phyloP scores from a whole-genome alignment of 345 rosid genomes.

The Chamaenerion angustifolium region DNA sequence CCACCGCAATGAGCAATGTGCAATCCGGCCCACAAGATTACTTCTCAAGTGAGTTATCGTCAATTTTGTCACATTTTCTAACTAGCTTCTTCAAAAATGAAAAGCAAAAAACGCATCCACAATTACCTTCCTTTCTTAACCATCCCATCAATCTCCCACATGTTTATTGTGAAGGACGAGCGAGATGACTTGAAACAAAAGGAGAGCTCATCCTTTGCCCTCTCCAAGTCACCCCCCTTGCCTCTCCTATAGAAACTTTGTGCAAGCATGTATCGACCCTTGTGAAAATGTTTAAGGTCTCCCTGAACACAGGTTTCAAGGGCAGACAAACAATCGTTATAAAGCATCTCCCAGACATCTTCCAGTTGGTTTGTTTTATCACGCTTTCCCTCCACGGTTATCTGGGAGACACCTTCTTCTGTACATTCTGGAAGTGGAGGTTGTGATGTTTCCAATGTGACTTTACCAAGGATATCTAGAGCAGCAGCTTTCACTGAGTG shows the following conservation, averaged over 20 bases:
- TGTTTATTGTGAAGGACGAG: conserved; percentile 83
- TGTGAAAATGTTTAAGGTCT: conserved; percentile 95
- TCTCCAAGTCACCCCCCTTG: conserved; percentile 61
- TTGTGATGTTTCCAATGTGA: conserved; percentile 31
- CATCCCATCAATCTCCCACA: conserved; percentile 99
- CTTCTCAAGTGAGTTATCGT: not conserved
- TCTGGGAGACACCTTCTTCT: conserved; percentile 23
- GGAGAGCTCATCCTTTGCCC: conserved; percentile 85
- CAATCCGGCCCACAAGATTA: not conserved
- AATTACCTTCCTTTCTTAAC: conserved; percentile 81
- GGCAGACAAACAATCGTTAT: conserved; percentile 77
- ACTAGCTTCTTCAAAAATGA: too few species aligned
- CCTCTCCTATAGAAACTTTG: conserved; percentile 74
- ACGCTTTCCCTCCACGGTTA: conserved; percentile 20
- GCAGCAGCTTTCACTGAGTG: conserved; percentile 51
- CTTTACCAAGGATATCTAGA: conserved; percentile 25
- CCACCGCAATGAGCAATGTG: not conserved
- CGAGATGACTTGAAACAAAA: conserved; percentile 91
- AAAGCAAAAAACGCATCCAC: not conserved
- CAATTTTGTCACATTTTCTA: too few species aligned
- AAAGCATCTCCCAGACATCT: conserved; percentile 70
- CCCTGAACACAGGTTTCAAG: conserved; percentile 82
- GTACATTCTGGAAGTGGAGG: conserved; percentile 17
- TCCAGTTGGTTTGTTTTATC: conserved; percentile 44
- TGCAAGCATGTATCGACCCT: conserved; percentile 94